These are phyloP conservation scores for Cokeromyces recurvatus DNA, from an alignment of 371 early-diverging fungal species.

Conservation along the genomic window DNA sequence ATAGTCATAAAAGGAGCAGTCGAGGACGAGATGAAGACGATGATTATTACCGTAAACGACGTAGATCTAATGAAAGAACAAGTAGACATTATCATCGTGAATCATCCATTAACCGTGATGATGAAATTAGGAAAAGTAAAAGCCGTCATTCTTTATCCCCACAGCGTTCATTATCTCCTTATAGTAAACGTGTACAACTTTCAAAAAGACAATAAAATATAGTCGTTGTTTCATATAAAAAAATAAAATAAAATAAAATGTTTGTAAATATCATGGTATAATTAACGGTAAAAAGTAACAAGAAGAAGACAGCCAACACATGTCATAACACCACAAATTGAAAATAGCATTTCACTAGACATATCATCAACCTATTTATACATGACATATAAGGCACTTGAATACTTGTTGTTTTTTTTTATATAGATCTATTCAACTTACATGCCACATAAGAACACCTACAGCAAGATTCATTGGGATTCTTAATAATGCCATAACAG, in stretches of 20 bases:
- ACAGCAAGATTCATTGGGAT: slow-evolving; percentile 78
- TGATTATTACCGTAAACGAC: too few species aligned
- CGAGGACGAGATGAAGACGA: too few species aligned
- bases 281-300: slow-evolving; percentile 17
- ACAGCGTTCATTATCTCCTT: slow-evolving; percentile 19
- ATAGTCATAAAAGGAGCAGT: not conserved
- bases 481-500: slow-evolving; percentile 73
- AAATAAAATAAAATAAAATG: too few species aligned
- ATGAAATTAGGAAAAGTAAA: too few species aligned
- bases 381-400: too few species aligned
- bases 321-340: slow-evolving; percentile 21
- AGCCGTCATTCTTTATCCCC: too few species aligned
- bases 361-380: slow-evolving; percentile 19
- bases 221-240: too few species aligned
- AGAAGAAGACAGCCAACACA: slow-evolving; percentile 13
- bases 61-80: too few species aligned
- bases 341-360: slow-evolving; percentile 14
- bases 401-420: too few species aligned
- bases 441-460: slow-evolving; percentile 60
- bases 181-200: slow-evolving; percentile 7
- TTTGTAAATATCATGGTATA: too few species aligned
- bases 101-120: not conserved
- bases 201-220: slow-evolving; percentile 3
- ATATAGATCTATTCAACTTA: too few species aligned
- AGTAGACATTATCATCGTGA: not conserved